These are phyloP conservation scores for Claviceps paspali DNA, from an alignment of 2,329 filamentous ascomycete genomes.

Conservation along the genomic window DNA sequence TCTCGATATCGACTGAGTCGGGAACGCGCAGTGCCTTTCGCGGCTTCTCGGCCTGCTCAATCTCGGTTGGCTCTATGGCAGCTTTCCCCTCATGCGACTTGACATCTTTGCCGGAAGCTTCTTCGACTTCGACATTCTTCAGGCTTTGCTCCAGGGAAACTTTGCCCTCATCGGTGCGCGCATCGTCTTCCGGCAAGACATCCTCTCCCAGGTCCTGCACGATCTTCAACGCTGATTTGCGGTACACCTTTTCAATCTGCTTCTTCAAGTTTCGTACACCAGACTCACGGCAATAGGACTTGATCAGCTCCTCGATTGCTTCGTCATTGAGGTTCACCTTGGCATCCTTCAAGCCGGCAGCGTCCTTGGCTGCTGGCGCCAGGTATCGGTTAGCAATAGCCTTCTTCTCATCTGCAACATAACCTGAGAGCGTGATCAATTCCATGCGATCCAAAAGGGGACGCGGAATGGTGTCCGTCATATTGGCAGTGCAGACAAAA, in stretches of 20 bases:
- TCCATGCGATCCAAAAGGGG: constrained; percentile 96
- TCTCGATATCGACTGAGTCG: constrained; percentile 70
- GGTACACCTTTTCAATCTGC: constrained; percentile 97
- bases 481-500: constrained; percentile 97
- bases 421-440: constrained; percentile 87
- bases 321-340: constrained; percentile 76
- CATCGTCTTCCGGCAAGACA: constrained; percentile 63
- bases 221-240: constrained; percentile 93
- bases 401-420: constrained; percentile 97
- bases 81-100: constrained; percentile 11
- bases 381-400: constrained; percentile 91
- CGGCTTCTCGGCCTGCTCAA: constrained; percentile 45
- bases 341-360: constrained; percentile 78
- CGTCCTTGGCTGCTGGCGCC: constrained; percentile 82
- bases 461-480: constrained; percentile 93
- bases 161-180: constrained; percentile 75
- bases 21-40: constrained; percentile 70
- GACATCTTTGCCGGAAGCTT: constrained; percentile 19
- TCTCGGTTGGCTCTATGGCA: constrained; percentile 19
- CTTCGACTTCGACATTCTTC: constrained; percentile 50
- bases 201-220: constrained; percentile 87
- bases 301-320: constrained; percentile 92
- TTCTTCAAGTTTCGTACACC: constrained; percentile 97
- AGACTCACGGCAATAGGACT: constrained; percentile 94
- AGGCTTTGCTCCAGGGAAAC: constrained; percentile 54